Conservation (phyloP, 2,329 filamentous ascomycete genomes). For the Nothomitra cinnamomea region DNA sequence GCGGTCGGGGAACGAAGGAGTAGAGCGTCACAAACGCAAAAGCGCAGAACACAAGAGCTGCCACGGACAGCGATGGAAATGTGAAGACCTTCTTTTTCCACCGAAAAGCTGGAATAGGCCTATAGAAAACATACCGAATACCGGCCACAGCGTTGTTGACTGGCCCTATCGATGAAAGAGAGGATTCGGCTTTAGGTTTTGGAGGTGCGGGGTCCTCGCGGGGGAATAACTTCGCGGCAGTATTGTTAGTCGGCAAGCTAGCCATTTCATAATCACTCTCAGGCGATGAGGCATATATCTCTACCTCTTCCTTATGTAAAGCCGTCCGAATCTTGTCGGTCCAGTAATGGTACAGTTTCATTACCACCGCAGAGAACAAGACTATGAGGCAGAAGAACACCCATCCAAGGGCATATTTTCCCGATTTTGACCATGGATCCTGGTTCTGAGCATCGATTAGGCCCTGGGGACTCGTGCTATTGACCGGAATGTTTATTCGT, state of each 20-base stretch:
- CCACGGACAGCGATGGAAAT: conserved; percentile 63
- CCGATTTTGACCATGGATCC: conserved; percentile 68
- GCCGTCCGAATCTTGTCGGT: conserved; percentile 86
- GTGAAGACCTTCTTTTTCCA: conserved; percentile 48
- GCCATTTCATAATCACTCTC: conserved; percentile 44
- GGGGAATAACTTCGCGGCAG: conserved; percentile 58
- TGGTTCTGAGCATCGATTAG: conserved; percentile 37
- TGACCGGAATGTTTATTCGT: conserved; percentile 39
- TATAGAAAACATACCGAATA: conserved; percentile 77
- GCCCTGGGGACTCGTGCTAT: conserved; percentile 35
- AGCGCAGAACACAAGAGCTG: conserved; percentile 49
- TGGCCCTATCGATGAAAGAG: conserved; percentile 55
- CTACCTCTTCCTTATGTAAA: conserved; percentile 67
- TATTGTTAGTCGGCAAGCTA: conserved; percentile 39
- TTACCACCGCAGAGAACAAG: conserved; percentile 44
- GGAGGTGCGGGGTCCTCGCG: conserved; percentile 33
- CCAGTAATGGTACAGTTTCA: conserved; percentile 77
- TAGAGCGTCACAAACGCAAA: conserved; percentile 62
- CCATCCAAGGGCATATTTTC: conserved; percentile 76
- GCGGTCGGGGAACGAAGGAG: conserved; percentile 70
- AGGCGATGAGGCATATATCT: conserved; percentile 30
- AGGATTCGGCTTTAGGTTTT: conserved; percentile 43
- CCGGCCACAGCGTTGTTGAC: conserved; percentile 69
- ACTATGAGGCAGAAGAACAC: conserved; percentile 72
- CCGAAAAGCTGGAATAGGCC: conserved; percentile 61